These are phyloP conservation scores for Lentinula lateritia DNA, from an alignment of 768 basidiomycete genomes.

Conservation along the genomic window DNA sequence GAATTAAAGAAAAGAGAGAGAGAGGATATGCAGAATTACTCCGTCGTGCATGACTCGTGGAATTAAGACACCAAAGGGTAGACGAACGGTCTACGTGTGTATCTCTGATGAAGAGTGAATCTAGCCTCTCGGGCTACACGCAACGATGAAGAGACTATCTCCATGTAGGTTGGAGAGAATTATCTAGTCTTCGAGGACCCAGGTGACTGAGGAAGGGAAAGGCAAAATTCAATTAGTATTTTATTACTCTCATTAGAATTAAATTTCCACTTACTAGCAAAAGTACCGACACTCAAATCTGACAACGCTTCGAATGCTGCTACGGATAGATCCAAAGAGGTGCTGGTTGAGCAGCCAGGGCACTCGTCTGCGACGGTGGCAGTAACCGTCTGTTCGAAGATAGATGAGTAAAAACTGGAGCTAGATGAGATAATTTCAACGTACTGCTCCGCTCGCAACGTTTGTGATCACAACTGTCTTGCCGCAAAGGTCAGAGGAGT, in stretches of 20 bases:
- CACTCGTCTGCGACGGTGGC: slow-evolving; percentile 54
- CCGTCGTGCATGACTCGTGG: neutral
- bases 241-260: neutral
- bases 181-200: neutral
- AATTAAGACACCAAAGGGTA: neutral
- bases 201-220: neutral
- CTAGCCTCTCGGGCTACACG: neutral
- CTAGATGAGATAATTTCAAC: neutral
- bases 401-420: neutral
- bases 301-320: slow-evolving; percentile 36
- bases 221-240: neutral
- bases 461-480: slow-evolving; percentile 59
- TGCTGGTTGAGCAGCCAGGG: slow-evolving; percentile 39
- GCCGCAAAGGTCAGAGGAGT: slow-evolving; percentile 56
- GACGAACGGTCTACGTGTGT: neutral
- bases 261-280: neutral
- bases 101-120: neutral
- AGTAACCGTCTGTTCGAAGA: slow-evolving; percentile 20
- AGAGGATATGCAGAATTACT: no score
- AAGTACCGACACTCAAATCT: neutral
- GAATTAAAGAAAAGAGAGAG: no score
- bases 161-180: neutral
- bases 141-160: neutral
- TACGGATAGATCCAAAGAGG: slow-evolving; percentile 47
- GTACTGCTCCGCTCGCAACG: slow-evolving; percentile 46